Conservation (phyloP, 139 green algal species). For the Chlorella sp. region DNA sequence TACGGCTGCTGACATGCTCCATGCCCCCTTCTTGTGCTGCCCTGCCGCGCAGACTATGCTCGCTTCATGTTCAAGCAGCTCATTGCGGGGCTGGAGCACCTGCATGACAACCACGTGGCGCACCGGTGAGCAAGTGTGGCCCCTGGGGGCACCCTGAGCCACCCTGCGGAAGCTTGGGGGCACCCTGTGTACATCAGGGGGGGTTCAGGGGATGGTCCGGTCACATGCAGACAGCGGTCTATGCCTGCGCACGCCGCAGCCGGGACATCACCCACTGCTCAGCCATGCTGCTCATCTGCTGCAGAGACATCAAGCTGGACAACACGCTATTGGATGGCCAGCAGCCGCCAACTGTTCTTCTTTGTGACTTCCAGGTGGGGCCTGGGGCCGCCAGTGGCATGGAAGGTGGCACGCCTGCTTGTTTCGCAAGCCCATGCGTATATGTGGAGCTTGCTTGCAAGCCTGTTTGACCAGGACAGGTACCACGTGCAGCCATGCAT, state of each 20-base stretch:
- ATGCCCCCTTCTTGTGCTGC: no score
- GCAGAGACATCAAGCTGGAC: conserved; percentile 72
- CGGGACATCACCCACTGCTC: no score
- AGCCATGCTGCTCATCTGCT: no score
- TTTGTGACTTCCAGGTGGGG: conserved; percentile 74
- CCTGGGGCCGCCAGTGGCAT: no score
- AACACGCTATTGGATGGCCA: conserved; percentile 81
- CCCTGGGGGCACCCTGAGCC: no score
- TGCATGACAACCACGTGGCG: conserved; percentile 53
- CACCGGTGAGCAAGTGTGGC: conserved; percentile 22
- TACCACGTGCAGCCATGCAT: neutral
- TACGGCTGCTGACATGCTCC: no score
- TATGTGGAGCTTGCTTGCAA: neutral
- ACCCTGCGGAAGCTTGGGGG: no score
- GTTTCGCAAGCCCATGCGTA: neutral
- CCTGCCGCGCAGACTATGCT: conserved; percentile 47
- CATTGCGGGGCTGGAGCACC: conserved; percentile 64
- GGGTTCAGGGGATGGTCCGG: no score
- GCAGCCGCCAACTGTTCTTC: conserved; percentile 69
- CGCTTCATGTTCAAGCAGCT: conserved; percentile 81
- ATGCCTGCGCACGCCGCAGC: no score
- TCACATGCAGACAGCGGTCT: no score
- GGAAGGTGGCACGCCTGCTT: no score
- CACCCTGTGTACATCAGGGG: no score
- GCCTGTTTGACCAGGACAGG: neutral